Evolutionary conservation across 768 basidiomycete genomes (phyloP), one percentile per base, ranked within the genome.

Genomic region (Trametes coccinea): DNA sequence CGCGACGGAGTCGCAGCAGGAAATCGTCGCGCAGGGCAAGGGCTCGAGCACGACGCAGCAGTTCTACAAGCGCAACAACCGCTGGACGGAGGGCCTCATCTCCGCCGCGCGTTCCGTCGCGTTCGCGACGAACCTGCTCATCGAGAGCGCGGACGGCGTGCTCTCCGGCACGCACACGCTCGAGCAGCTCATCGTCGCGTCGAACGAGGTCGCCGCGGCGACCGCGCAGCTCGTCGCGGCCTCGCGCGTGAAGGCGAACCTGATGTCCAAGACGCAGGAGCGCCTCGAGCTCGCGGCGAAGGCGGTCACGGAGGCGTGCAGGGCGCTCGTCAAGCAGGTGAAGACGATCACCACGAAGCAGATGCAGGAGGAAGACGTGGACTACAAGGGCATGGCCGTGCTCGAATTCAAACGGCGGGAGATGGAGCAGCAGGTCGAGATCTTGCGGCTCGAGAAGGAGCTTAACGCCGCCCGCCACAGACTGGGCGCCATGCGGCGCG

Each of bases 391-490:
- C 64, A 95, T 98, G 93, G 92, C 93, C 3, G 87, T 81, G 45
- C 80, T 97, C 70, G 95, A 99, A 76, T 98, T 95, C 85, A 98
- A 98, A 82, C 90, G 86, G 70, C 83, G 89, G 51, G 96, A 98
- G 83, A 98, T 99, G 95, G 97, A 98, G 77, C 94, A 96, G 70
- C 95, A 98, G 75, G 97, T 98, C n/a, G 92, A 96, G 73, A 97
- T 99, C 67, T 79, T 99, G 67, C 95, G 89, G 72, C 75, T 98
- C 68, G 97, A 98, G 80, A 97, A 97, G 78, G 95, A 98, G 0
- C 79, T 99, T 40, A 91, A 91, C 22, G 95, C 87, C 47, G 90
- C 92, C 17, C 84, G 92, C 63, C 89, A 90, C 73, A 82, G 84
- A 64, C 75, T 94, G 59, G 92, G 92, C 31, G 85, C 84, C 17